These are phyloP conservation scores for Didymella pomorum DNA, from an alignment of 2,329 filamentous ascomycete species.

Conservation along the genomic window DNA sequence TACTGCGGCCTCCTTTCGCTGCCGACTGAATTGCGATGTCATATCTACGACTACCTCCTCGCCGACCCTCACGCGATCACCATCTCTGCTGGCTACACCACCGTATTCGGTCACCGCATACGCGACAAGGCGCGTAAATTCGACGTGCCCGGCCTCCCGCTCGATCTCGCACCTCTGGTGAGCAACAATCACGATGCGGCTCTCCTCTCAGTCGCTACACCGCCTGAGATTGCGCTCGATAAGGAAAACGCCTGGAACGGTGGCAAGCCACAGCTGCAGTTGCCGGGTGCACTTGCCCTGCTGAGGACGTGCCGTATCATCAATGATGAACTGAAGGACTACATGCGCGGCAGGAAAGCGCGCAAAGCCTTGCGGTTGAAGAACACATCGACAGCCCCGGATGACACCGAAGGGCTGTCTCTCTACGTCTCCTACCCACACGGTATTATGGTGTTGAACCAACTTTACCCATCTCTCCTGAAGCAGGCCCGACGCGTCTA, in stretches of 20 bases:
- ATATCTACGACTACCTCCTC: conserved; percentile 53
- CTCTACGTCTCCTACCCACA: conserved; percentile 53
- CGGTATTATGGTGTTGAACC: conserved; percentile 52
- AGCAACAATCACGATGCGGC: conserved; percentile 42
- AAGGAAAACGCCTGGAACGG: conserved; percentile 14
- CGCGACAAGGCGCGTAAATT: conserved; percentile 33
- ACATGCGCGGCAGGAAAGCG: conserved; percentile 33
- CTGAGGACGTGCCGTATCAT: conserved; percentile 45
- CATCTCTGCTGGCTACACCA: conserved; percentile 49
- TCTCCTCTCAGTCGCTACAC: conserved; percentile 43
- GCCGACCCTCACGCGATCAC: conserved; percentile 49
- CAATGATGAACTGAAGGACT: conserved; percentile 47
- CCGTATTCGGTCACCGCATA: conserved; percentile 40
- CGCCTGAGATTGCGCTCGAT: conserved; percentile 34
- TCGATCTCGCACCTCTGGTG: conserved; percentile 46
- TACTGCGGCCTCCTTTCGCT: conserved; percentile 35
- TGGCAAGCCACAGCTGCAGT: conserved; percentile 24
- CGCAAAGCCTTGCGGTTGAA: conserved; percentile 25
- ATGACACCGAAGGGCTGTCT: conserved; percentile 45
- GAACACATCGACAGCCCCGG: background rate
- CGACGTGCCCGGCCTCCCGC: conserved; percentile 50
- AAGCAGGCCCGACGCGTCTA: conserved; percentile 52
- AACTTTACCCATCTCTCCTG: conserved; percentile 50
- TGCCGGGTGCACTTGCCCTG: conserved; percentile 38
- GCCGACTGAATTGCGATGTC: conserved; percentile 53